Conservation (phyloP, 805 yeast genomes). For the Zygoascus ofunaensis region DNA sequence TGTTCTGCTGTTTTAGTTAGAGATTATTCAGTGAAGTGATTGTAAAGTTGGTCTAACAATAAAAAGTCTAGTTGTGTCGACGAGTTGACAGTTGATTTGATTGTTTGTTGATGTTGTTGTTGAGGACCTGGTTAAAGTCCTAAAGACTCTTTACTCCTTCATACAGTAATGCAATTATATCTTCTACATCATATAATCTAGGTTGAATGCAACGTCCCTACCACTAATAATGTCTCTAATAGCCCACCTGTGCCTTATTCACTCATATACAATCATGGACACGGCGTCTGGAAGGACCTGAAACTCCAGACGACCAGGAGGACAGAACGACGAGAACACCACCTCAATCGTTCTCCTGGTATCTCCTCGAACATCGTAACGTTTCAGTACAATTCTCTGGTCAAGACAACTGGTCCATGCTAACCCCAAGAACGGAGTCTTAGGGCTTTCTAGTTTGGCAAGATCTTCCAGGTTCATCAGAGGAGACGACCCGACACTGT, state of each 20-base stretch:
- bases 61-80: too few species aligned
- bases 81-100: too few species aligned
- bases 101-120: too few species aligned
- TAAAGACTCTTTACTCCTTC: too few species aligned
- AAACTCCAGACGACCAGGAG: slow-evolving; percentile 20
- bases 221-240: too few species aligned
- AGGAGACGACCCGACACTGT: neutral
- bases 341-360: slow-evolving; percentile 30
- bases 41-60: too few species aligned
- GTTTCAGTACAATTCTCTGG: slow-evolving; percentile 35
- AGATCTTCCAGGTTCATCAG: neutral
- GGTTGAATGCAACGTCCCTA: too few species aligned
- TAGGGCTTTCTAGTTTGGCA: slow-evolving; percentile 21
- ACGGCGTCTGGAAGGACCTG: slow-evolving; percentile 16
- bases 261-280: slow-evolving; percentile 2
- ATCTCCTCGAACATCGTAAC: slow-evolving; percentile 9
- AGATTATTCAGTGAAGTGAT: too few species aligned
- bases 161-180: too few species aligned
- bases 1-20: too few species aligned
- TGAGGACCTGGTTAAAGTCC: too few species aligned
- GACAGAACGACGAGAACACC: slow-evolving; percentile 34
- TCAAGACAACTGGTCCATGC: slow-evolving; percentile 46
- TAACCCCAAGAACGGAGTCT: slow-evolving; percentile 47
- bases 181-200: too few species aligned
- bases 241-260: neutral